Evolutionary conservation across 495 filamentous ascomycete genomes (phyloP).

Genomic region (Hypoxylon fuscum): DNA sequence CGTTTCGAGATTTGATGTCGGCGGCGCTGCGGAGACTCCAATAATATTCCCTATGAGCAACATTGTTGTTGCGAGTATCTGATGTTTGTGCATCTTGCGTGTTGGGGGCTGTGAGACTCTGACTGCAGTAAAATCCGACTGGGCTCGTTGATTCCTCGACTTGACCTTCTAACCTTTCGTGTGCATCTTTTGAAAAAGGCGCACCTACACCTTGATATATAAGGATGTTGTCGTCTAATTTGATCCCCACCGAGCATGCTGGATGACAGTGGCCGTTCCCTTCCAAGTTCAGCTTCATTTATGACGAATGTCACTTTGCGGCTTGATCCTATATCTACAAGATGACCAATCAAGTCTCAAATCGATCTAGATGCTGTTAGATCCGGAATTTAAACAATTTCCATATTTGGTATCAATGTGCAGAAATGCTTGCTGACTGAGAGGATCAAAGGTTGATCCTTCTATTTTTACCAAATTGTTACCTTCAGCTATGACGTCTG

Average conservation of each 20-base stretch:
- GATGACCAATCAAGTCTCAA: background rate
- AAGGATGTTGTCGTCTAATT: background rate
- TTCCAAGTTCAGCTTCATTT: background rate
- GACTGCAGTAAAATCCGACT: too few species aligned
- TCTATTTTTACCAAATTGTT: background rate
- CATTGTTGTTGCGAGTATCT: background rate
- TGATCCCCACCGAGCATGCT: background rate
- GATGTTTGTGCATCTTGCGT: slow-evolving; percentile 5
- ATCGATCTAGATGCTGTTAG: background rate
- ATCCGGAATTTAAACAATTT: background rate
- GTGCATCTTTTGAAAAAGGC: background rate
- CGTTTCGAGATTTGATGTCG: background rate
- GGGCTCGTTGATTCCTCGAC: too few species aligned
- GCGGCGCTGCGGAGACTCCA: background rate
- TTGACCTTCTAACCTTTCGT: too few species aligned
- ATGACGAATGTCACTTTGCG: background rate
- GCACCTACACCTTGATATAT: background rate
- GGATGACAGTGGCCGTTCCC: background rate
- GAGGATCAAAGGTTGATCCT: background rate
- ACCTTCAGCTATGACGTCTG: background rate
- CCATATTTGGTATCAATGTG: background rate
- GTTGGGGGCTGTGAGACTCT: too few species aligned
- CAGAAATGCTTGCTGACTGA: background rate
- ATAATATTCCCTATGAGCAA: background rate
- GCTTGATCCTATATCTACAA: background rate